A percentile compares a stretch with the other conserved stretches of the same genome.
These are phyloP conservation scores for Aspergillus tamarii DNA, from an alignment of 2,329 filamentous ascomycete species.

Conservation along the genomic window DNA sequence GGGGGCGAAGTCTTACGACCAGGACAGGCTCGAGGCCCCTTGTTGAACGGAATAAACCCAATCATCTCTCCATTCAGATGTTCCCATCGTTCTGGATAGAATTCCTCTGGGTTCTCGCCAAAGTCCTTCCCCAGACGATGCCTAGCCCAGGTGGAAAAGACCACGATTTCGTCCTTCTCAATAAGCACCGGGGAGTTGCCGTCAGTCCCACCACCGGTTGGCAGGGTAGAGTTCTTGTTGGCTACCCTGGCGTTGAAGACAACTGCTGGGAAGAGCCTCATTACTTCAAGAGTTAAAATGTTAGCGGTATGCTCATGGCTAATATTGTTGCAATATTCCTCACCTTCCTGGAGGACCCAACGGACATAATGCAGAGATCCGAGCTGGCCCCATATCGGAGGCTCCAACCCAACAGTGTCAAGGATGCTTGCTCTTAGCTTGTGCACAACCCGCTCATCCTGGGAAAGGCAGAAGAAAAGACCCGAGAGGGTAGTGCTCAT, in stretches of 20 bases:
- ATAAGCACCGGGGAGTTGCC: constrained; percentile 31
- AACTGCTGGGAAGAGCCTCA: constrained; percentile 12
- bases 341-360: constrained; percentile 10
- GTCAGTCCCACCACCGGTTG: constrained; percentile 35
- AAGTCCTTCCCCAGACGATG: constrained; percentile 34
- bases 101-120: constrained; percentile 30
- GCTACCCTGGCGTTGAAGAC: constrained; percentile 11
- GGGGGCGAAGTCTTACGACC: constrained; percentile 7
- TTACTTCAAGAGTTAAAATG: not conserved
- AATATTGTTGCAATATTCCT: not conserved
- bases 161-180: constrained; percentile 23
- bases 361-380: constrained; percentile 15
- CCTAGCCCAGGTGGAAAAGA: constrained; percentile 29
- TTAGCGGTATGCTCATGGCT: rapidly evolving
- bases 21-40: constrained; percentile 47
- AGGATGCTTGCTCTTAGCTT: constrained; percentile 9
- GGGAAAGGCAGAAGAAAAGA: constrained; percentile 15
- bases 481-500: constrained; percentile 20
- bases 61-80: constrained; percentile 31
- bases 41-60: constrained; percentile 51
- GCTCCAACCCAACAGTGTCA: constrained; percentile 3
- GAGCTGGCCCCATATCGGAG: constrained; percentile 14
- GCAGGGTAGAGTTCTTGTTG: constrained; percentile 21
- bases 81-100: constrained; percentile 39
- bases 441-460: constrained; percentile 5